These are phyloP conservation scores for Blastocrithidia nonstop DNA, from an alignment of 208 protist genomes.

Conservation along the genomic window DNA sequence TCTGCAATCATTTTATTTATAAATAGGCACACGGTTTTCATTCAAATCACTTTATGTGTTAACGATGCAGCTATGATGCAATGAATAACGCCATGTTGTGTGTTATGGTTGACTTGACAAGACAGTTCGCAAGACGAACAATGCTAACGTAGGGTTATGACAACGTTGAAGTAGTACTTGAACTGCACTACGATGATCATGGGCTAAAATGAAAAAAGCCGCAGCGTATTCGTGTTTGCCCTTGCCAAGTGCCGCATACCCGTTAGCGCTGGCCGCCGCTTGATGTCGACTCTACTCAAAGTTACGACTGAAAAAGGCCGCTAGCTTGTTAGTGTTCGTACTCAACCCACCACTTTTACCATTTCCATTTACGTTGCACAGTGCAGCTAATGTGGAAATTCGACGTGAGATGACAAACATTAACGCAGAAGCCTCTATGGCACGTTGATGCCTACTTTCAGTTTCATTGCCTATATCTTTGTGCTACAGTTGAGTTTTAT, in stretches of 20 bases:
- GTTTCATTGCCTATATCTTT: too few relatives aligned
- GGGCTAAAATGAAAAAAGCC: conserved; percentile 88
- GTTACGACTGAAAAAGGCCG: conserved; percentile 83
- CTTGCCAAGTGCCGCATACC: conserved; percentile 80
- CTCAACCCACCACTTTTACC: too few relatives aligned
- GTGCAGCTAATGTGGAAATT: conserved; percentile 61
- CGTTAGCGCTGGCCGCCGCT: conserved; percentile 78
- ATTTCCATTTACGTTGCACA: conserved; percentile 88
- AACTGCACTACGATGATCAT: conserved; percentile 63
- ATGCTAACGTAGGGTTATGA: conserved; percentile 38
- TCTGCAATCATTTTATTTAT: too few relatives aligned
- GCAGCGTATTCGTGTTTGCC: conserved; percentile 73
- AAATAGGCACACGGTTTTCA: too few relatives aligned
- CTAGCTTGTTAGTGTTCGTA: conserved; percentile 54
- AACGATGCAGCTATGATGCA: too few relatives aligned
- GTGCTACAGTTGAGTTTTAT: too few relatives aligned
- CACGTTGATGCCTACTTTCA: conserved; percentile 60
- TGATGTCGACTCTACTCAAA: conserved; percentile 56
- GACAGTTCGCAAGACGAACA: conserved; percentile 60
- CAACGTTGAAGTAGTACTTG: conserved; percentile 76
- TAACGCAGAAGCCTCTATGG: conserved; percentile 67
- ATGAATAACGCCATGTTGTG: too few relatives aligned
- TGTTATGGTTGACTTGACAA: not conserved
- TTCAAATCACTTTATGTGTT: too few relatives aligned
- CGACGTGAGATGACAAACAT: conserved; percentile 81